Evolutionary conservation across 2,329 filamentous ascomycete species (phyloP).

Genomic region (Lasiodiplodia gonubiensis): DNA sequence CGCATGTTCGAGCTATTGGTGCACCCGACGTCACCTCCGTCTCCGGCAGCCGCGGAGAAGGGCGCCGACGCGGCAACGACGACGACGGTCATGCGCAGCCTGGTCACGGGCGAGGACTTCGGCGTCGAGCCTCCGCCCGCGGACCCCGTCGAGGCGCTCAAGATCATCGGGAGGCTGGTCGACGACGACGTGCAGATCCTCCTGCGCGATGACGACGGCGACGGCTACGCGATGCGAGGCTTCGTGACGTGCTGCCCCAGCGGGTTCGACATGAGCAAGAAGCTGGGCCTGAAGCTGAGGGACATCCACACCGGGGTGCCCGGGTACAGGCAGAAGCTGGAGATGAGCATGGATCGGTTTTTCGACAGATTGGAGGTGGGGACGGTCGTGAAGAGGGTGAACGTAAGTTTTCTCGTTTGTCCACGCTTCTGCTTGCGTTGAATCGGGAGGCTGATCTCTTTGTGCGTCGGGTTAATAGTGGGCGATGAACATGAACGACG

Average conservation of each 20-base stretch:
- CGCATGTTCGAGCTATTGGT: constrained; percentile 43
- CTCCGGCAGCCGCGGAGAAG: no score
- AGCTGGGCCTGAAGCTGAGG: not conserved
- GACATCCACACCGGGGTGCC: not conserved
- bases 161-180: not conserved
- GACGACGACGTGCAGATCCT: not conserved
- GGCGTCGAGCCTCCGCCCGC: not conserved
- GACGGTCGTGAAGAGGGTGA: not conserved
- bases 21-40: no score
- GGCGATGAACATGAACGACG: not conserved
- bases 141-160: not conserved
- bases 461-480: not conserved
- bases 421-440: no score
- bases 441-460: not conserved
- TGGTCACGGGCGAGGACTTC: not conserved
- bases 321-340: not conserved
- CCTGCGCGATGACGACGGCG: not conserved
- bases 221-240: not conserved
- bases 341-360: not conserved
- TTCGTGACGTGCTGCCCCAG: not conserved
- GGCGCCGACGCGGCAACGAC: not conserved
- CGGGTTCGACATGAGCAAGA: not conserved
- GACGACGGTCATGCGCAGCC: not conserved
- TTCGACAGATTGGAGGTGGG: not conserved
- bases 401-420: not conserved